These are phyloP conservation scores for Camellia granthamiana DNA, from an alignment of 148 eudicot genomes.

Conservation along the genomic window DNA sequence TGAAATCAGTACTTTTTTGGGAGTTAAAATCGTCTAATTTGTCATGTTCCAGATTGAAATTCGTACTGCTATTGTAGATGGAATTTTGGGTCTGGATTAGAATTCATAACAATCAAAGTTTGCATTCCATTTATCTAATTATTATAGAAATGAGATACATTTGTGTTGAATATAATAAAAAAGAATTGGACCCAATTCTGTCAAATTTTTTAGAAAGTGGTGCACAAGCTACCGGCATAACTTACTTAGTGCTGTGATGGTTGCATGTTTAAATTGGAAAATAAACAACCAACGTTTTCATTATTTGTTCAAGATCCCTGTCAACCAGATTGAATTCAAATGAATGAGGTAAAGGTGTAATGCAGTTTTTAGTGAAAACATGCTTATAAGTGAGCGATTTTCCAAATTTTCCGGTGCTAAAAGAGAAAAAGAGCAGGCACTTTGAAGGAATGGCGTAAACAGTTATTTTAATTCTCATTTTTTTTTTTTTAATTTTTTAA, in stretches of 20 bases:
- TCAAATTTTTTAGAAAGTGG: neutral
- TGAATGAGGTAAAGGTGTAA: neutral
- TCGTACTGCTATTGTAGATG: neutral
- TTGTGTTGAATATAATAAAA: neutral
- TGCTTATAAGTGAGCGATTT: neutral
- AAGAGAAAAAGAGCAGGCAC: neutral
- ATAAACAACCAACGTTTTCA: neutral
- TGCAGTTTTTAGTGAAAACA: neutral
- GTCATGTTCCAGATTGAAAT: neutral
- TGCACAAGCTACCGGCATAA: neutral
- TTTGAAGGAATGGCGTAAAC: neutral
- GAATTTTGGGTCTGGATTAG: conserved; percentile 4
- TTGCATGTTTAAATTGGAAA: conserved; percentile 7
- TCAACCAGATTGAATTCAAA: neutral
- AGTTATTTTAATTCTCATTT: neutral
- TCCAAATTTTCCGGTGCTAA: neutral
- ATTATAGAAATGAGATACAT: neutral
- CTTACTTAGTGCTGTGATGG: neutral
- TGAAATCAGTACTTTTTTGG: neutral
- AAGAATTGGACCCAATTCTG: neutral
- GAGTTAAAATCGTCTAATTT: neutral
- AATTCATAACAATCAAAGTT: no score
- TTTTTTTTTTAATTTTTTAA: neutral
- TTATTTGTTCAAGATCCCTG: neutral
- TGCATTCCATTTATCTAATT: neutral